Conservation (phyloP, 805 yeast genomes). For the Yarrowia alimentaria region DNA sequence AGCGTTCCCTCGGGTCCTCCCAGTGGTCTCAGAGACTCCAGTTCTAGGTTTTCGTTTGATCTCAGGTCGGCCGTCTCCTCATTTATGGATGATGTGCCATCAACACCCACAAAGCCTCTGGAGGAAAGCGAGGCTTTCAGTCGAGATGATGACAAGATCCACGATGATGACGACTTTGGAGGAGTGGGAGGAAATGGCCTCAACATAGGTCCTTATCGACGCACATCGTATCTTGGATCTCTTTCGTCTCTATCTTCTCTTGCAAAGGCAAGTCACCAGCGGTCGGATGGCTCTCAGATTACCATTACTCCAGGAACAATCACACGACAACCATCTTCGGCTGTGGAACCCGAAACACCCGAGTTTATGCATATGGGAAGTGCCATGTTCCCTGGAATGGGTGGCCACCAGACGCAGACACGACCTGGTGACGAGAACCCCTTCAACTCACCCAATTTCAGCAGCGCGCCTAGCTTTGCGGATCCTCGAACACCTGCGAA, state of each 20-base stretch:
- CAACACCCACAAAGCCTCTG: conserved; percentile 18
- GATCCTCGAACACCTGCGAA: conserved; percentile 27
- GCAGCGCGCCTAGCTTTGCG: conserved; percentile 3
- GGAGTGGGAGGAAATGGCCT: no score
- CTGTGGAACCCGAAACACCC: conserved; percentile 15
- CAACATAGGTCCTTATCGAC: conserved; percentile 4
- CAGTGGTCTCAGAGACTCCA: conserved; percentile 14
- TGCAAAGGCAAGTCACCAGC: conserved; percentile 17
- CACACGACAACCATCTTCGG: conserved; percentile 7
- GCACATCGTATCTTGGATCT: conserved; percentile 6
- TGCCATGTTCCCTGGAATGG: no score
- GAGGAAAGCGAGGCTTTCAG: conserved; percentile 12
- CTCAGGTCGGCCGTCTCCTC: conserved; percentile 12
- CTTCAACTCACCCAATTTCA: conserved; percentile 20
- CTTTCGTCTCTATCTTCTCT: conserved; percentile 11
- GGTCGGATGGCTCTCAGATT: conserved; percentile 20
- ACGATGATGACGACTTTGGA: no score
- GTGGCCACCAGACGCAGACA: no score
- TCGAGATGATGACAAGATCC: no score
- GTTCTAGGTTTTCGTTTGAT: conserved; percentile 21
- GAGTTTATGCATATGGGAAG: no score
- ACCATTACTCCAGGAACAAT: conserved; percentile 16
- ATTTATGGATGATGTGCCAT: conserved; percentile 24
- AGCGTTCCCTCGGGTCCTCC: conserved; percentile 5
- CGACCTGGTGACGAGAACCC: no score